A percentile compares a stretch with the other conserved stretches of the same genome.
These are phyloP conservation scores for Tolypocladium cylindrosporum DNA, from an alignment of 2,329 filamentous ascomycete genomes.

Conservation along the genomic window DNA sequence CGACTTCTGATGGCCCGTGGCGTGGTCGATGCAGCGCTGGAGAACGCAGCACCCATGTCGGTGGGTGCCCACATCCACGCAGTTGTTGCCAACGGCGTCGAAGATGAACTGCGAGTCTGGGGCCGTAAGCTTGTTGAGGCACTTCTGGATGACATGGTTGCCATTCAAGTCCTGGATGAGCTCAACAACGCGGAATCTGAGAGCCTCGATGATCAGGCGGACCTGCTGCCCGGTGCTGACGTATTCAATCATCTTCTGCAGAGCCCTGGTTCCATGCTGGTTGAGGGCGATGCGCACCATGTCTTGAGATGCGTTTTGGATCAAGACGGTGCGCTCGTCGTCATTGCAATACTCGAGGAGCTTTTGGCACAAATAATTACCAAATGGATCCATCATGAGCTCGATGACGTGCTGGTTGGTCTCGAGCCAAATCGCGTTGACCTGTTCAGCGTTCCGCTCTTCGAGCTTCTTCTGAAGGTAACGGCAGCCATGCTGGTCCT, in stretches of 20 bases:
- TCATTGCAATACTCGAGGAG: constrained; percentile 91
- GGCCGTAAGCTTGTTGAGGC: constrained; percentile 83
- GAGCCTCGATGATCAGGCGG: constrained; percentile 74
- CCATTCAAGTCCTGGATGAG: constrained; percentile 96
- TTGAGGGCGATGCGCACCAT: constrained; percentile 93
- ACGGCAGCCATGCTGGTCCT: constrained; percentile 95
- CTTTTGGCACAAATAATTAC: constrained; percentile 99
- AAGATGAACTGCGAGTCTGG: constrained; percentile 93
- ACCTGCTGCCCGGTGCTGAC: constrained; percentile 81
- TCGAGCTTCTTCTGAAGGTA: constrained; percentile 97
- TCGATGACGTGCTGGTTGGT: constrained; percentile 91
- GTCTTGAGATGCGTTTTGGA: constrained; percentile 77
- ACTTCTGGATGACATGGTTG: constrained; percentile 99
- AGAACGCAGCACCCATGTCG: constrained; percentile 96
- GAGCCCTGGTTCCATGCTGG: constrained; percentile 88
- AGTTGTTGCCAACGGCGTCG: constrained; percentile 78
- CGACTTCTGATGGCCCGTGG: constrained; percentile 78
- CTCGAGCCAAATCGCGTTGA: constrained; percentile 90
- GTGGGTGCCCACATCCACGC: constrained; percentile 87
- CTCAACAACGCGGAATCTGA: constrained; percentile 77
- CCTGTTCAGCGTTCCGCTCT: constrained; percentile 70
- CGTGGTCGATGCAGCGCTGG: constrained; percentile 96
- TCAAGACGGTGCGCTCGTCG: constrained; percentile 85
- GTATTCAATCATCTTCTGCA: constrained; percentile 99
- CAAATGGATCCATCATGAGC: constrained; percentile 97